Base-by-base conservation (phyloP, 805 yeast species). In the Lipomyces kockii region DNA sequence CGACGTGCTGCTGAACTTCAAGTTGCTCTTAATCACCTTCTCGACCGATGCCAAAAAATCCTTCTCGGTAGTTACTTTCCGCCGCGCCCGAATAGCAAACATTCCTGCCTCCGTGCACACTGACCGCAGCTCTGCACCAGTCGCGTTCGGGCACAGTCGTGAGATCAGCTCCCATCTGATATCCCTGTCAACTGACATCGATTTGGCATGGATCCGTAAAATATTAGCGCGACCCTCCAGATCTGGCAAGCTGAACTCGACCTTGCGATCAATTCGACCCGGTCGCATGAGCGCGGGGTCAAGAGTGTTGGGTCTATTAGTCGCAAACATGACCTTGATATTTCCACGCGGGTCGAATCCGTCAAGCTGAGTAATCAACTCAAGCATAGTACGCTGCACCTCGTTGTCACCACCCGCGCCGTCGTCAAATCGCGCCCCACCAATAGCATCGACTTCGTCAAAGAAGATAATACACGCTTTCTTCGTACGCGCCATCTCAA, bases 31-130 rank as follows among this genome's bases (percentile, higher is more conserved):
- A 77, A 95, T 95, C 68, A 95, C 99, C 84, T 95, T 95, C 76
- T 95, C 99, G 58, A 95, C 99, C 43, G 99, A 97, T 74, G 94
- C 92, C 75, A 95, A 83, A 84, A 95, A 95, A 80, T 95, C 99
- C 84, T 95, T 95, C 79, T 95, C 99, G 34, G 97, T 89, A 51
- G 99, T 98, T 55, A 95, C 97, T 83, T 95, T 95, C 82, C 99
- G 87, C 80, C 99, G 88, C 22, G 98, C 97, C 76, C 99, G 87
- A 64, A 95, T 95, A 57, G 99, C 99, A 83, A 93, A 95, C 99
- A 95, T 95, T 75, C 99, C 99, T 2, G 99, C 99, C 80, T 95
- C 99, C 0, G 99, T 95, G 80, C 99, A 95, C 20, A 95, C 99
- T 6, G 98, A 94, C 78, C 99, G 89, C 75, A 95, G 84, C 82